These are phyloP conservation scores for Neofusicoccum umdonicola DNA, from an alignment of 2,329 filamentous ascomycete genomes.

Conservation along the genomic window DNA sequence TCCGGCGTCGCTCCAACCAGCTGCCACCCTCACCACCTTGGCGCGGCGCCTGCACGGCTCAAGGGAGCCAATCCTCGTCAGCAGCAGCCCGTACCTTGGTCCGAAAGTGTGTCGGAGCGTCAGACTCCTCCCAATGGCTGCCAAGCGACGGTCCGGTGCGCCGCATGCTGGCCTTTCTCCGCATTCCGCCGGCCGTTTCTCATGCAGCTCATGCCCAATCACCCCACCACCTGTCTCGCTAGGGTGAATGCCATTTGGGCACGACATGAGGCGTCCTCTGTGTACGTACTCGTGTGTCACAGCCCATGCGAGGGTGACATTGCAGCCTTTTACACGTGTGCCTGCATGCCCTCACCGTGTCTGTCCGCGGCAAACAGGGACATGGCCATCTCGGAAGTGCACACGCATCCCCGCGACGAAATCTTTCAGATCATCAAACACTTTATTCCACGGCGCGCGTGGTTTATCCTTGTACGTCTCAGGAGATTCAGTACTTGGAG, in stretches of 20 bases:
- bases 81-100: not conserved
- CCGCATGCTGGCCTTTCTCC: not conserved
- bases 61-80: constrained; percentile 4
- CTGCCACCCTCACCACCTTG: not conserved
- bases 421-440: not conserved
- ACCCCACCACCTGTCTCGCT: not conserved
- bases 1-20: not conserved
- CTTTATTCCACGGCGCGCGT: not conserved
- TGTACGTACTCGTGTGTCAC: not conserved
- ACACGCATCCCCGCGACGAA: not conserved
- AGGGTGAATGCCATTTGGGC: not conserved
- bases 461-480: not conserved
- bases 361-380: constrained; percentile 1
- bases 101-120: constrained; percentile 4
- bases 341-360: not conserved
- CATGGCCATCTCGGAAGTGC: not conserved
- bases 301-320: not conserved
- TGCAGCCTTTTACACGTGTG: not conserved
- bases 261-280: not conserved
- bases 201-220: constrained; percentile 3
- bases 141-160: not conserved
- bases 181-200: constrained; percentile 1
- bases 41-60: constrained; percentile 9
- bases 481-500: too few relatives aligned
- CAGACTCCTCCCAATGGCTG: not conserved